These are phyloP conservation scores for Sphagnum contortum DNA, from an alignment of 225 moss, liverwort and hornwort genomes.

Conservation along the genomic window DNA sequence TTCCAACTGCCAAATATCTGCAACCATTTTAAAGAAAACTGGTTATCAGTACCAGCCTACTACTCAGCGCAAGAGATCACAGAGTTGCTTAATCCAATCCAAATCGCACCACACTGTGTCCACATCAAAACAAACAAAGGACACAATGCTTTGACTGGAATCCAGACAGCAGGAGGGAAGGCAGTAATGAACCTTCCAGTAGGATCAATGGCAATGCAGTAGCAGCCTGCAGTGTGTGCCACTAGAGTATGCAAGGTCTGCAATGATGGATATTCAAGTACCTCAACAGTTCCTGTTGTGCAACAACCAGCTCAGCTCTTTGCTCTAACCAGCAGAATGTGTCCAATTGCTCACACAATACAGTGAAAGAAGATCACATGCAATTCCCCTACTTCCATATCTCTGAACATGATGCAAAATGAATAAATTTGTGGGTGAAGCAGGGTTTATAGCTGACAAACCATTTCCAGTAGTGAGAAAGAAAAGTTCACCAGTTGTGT, in stretches of 20 bases:
- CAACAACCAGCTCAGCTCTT: slow-evolving; percentile 4
- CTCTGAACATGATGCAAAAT: not conserved
- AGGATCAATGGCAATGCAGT: slow-evolving; percentile 97
- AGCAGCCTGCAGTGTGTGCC: slow-evolving; percentile 96
- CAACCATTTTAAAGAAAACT: not conserved
- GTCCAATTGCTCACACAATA: too few species aligned
- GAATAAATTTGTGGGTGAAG: not conserved
- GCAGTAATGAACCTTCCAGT: slow-evolving; percentile 64
- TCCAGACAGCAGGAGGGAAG: too few species aligned
- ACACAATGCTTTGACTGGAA: too few species aligned
- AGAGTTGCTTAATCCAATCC: too few species aligned
- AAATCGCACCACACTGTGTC: too few species aligned
- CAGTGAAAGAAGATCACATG: too few species aligned
- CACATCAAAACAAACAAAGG: too few species aligned
- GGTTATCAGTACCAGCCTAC: too few species aligned
- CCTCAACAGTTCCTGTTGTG: slow-evolving; percentile 80
- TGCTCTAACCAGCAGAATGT: not conserved
- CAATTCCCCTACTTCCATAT: too few species aligned
- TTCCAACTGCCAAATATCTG: slow-evolving; percentile 97
- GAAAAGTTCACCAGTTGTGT: slow-evolving; percentile 92
- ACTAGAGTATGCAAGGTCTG: slow-evolving; percentile 89
- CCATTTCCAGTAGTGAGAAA: slow-evolving; percentile 96
- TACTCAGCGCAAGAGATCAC: too few species aligned
- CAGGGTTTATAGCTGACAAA: slow-evolving; percentile 2
- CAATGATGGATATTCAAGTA: slow-evolving; percentile 86